Percentiles rank a stretch among this genome's conserved stretches.
phyloP scores from a whole-genome alignment of 139 green algal genomes.

The Ettlia oleoabundans region DNA sequence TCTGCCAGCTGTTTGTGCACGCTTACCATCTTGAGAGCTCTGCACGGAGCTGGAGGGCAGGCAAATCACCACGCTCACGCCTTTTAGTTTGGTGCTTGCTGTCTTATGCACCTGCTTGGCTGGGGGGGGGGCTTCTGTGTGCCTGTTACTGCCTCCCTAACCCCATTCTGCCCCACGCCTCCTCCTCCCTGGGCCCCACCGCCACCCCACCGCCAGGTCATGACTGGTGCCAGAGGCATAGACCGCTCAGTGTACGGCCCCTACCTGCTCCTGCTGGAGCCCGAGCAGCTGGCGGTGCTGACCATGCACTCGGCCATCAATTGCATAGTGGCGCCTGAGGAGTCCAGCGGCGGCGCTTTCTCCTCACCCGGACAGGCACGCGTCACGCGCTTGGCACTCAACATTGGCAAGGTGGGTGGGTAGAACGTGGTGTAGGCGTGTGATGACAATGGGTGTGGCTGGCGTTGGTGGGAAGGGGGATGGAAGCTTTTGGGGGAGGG shows the following conservation, averaged over 20 bases:
- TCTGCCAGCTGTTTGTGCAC: too few relatives aligned
- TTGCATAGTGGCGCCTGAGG: slow-evolving; percentile 9
- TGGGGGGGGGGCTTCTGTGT: too few relatives aligned
- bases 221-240: not conserved
- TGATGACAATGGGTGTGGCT: not conserved
- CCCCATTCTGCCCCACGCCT: not conserved
- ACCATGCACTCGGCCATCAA: slow-evolving; percentile 60
- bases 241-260: slow-evolving; percentile 66
- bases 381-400: slow-evolving; percentile 35
- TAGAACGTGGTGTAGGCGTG: not conserved
- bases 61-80: too few relatives aligned
- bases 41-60: too few relatives aligned
- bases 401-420: slow-evolving; percentile 41
- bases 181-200: not conserved
- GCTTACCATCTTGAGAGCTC: too few relatives aligned
- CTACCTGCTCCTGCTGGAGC: slow-evolving; percentile 62
- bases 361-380: slow-evolving; percentile 30
- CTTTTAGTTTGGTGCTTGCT: too few relatives aligned
- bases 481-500: too few relatives aligned
- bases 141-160: not conserved
- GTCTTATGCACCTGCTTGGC: too few relatives aligned
- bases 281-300: slow-evolving; percentile 66
- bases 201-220: slow-evolving; percentile 33
- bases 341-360: not conserved
- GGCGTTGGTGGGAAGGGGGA: too few relatives aligned